Conservation (phyloP, 108 stramenopile genomes). For the Chaetoceros tenuissimus region DNA sequence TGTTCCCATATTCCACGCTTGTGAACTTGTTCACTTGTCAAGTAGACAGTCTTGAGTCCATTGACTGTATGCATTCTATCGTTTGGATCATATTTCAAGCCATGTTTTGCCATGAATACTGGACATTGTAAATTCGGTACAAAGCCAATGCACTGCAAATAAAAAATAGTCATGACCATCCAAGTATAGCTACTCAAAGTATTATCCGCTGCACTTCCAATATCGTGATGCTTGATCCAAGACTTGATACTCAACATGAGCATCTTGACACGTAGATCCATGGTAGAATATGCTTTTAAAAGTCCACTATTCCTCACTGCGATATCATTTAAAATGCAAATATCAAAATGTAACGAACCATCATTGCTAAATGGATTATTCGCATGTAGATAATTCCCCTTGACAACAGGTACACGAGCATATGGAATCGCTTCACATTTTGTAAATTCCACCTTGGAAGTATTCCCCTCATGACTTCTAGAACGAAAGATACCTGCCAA, state of each 20-base stretch:
- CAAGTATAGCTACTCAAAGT: conserved; percentile 65
- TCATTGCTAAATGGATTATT: conserved; percentile 53
- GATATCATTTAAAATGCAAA: conserved; percentile 83
- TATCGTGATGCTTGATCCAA: conserved; percentile 47
- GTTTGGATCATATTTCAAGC: conserved; percentile 23
- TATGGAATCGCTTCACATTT: conserved; percentile 37
- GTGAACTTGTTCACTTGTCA: conserved; percentile 31
- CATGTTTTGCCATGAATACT: conserved; percentile 32
- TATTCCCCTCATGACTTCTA: not conserved
- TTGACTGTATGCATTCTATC: conserved; percentile 61
- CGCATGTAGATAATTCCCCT: conserved; percentile 43
- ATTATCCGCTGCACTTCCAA: conserved; percentile 56
- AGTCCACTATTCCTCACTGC: conserved; percentile 70
- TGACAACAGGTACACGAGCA: conserved; percentile 75
- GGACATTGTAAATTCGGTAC: conserved; percentile 59
- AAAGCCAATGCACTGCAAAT: conserved; percentile 63
- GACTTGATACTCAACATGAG: conserved; percentile 69
- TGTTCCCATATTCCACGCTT: conserved; percentile 25
- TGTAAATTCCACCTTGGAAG: conserved; percentile 19
- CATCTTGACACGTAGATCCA: conserved; percentile 44
- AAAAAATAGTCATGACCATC: conserved; percentile 75
- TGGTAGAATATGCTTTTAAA: conserved; percentile 64
- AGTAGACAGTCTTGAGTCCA: conserved; percentile 46
- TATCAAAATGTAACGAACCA: conserved; percentile 63
- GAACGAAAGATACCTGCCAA: conserved; percentile 6